Conservation (phyloP, 1,284 basidiomycete species). For the Microbotryum silenes-acaulis region DNA sequence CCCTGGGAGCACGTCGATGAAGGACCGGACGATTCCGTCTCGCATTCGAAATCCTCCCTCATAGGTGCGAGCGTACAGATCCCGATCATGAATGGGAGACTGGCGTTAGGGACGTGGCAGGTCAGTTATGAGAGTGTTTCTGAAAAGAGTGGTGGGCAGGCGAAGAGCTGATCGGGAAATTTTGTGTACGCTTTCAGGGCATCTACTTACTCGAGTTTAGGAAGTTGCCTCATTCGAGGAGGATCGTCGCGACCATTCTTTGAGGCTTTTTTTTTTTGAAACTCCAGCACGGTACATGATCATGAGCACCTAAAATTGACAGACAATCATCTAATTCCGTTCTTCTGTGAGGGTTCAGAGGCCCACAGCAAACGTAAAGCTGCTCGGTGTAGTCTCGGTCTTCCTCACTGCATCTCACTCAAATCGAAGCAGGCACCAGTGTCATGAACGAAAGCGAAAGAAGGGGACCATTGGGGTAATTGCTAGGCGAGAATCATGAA, state of each 20-base stretch:
- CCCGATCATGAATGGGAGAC: conserved; percentile 38
- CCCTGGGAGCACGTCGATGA: conserved; percentile 42
- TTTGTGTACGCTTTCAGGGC: conserved; percentile 12
- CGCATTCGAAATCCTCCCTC: conserved; percentile 41
- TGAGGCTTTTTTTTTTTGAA: background rate
- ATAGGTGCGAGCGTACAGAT: conserved; percentile 40
- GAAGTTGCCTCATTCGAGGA: conserved; percentile 37
- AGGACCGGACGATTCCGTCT: conserved; percentile 36
- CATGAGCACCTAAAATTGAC: too few relatives aligned
- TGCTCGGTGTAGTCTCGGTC: too few relatives aligned
- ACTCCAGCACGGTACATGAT: too few relatives aligned
- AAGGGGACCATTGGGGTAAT: too few relatives aligned
- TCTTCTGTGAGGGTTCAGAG: too few relatives aligned
- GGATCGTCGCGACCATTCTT: conserved; percentile 41
- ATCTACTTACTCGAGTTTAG: conserved; percentile 40
- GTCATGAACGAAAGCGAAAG: too few relatives aligned
- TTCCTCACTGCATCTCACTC: too few relatives aligned
- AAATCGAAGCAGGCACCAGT: too few relatives aligned
- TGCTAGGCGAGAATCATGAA: too few relatives aligned
- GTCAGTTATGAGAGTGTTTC: background rate
- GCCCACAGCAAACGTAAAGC: too few relatives aligned
- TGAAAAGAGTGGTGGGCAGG: background rate
- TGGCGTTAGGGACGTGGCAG: conserved; percentile 22
- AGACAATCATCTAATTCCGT: too few relatives aligned
- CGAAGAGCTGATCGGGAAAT: too few relatives aligned